Base-by-base conservation (phyloP, 176 grass and related monocot genomes). In the Carex scoparia region DNA sequence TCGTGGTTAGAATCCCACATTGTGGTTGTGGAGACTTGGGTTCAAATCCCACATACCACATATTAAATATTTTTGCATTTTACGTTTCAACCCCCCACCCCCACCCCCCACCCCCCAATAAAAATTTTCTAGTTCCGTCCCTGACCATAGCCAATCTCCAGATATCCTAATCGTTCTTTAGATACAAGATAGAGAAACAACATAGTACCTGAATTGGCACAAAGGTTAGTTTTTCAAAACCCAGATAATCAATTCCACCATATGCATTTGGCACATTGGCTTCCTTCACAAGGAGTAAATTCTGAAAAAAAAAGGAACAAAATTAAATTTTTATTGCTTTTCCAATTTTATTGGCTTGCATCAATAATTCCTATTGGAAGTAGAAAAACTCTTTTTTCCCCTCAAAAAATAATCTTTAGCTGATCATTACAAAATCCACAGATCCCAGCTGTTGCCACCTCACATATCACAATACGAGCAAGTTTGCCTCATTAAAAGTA, bases 211-310 rank as follows among this genome's bases (percentile, higher is more conserved):
- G 92, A 86, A 98, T 94, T 4, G 95, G 95, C 75, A 94, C 95
- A 92, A 98, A 98, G 56, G 95, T 93, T 84, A 98, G 77, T 85
- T 90, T 98, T 70, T 98, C 95, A 87, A 98, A 98, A 82, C 91
- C 95, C 85, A 94, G 87, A 85, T 93, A 98, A 15, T 85, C 87
- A 69, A 93, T 81, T 57, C 95, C 95, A 62, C 95, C 95, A 80
- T 80, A 98, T 6, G 89, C 91, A 92, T 94, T 94, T 86, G 91
- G 79, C 54, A 98, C 87, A 84, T 88, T 79, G 66, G 87, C 83
- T 79, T 94, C 95, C 75, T 91, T 94, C 67, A 98, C 85, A 35
- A 90, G 77, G 69, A 98, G 91, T 72, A 98, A 87, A 92, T 98
- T 98, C 95, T 98, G 89, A 84, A 93, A 84, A 35, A 56, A 33